Conservation (phyloP, 768 basidiomycete species). For the Auriscalpium vulgare region DNA sequence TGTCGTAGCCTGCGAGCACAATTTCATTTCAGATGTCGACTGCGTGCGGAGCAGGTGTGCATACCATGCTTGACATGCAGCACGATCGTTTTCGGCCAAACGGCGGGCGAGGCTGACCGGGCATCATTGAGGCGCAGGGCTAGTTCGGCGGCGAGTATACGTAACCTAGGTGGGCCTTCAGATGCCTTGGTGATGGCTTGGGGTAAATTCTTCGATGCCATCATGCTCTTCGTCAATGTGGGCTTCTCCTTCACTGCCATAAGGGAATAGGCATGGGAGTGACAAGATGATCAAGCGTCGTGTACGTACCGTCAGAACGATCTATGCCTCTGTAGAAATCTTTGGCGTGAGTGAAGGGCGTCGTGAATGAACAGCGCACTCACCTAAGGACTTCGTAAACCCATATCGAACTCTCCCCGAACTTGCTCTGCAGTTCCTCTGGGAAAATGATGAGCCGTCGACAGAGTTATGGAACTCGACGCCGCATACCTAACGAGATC, state of each 20-base stretch:
- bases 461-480: not conserved
- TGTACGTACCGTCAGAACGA: constrained; percentile 65
- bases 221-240: constrained; percentile 81
- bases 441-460: no score
- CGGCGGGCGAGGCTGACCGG: constrained; percentile 55
- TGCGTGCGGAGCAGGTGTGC: not conserved
- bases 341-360: no score
- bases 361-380: constrained; percentile 11
- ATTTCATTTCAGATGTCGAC: not conserved
- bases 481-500: constrained; percentile 46
- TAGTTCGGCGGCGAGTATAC: constrained; percentile 86
- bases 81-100: constrained; percentile 92
- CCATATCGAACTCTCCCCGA: constrained; percentile 83
- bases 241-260: constrained; percentile 77
- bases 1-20: constrained; percentile 1
- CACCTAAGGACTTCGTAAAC: constrained; percentile 86
- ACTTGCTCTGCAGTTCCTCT: constrained; percentile 46
- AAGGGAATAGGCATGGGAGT: constrained; percentile 5
- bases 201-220: constrained; percentile 91
- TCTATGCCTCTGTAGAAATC: constrained; percentile 63
- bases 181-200: constrained; percentile 63
- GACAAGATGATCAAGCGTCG: not conserved
- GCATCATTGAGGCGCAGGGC: constrained; percentile 80
- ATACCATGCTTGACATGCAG: constrained; percentile 68
- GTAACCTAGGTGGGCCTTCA: constrained; percentile 86